Evolutionary conservation across 139 green algal species (phyloP).

Genomic region (Picochlorum costavermella): DNA sequence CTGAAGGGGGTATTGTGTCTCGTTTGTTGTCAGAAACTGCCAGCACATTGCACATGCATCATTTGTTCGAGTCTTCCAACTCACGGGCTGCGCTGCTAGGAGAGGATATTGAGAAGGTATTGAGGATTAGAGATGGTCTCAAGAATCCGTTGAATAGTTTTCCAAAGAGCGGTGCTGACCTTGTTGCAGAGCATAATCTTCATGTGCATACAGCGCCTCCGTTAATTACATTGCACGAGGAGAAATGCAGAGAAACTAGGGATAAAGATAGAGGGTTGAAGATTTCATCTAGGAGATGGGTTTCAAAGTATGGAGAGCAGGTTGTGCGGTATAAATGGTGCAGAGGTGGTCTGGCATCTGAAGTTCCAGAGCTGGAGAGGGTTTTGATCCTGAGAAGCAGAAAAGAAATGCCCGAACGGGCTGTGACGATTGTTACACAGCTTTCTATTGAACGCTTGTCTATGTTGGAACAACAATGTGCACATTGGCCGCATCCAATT

Average conservation of each 20-base stretch:
- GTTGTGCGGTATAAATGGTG: slow-evolving; percentile 20
- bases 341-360: slow-evolving; percentile 6
- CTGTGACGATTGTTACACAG: slow-evolving; percentile 26
- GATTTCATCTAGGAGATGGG: slow-evolving; percentile 4
- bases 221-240: slow-evolving; percentile 3
- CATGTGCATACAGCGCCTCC: background rate
- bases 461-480: slow-evolving; percentile 31
- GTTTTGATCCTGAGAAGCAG: slow-evolving; percentile 13
- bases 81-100: background rate
- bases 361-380: slow-evolving; percentile 23
- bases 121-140: background rate
- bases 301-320: slow-evolving; percentile 10
- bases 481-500: slow-evolving; percentile 15
- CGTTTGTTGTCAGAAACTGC: slow-evolving; percentile 1
- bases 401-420: slow-evolving; percentile 15
- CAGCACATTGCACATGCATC: background rate
- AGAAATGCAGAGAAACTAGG: background rate
- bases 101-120: background rate
- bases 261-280: background rate
- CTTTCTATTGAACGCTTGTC: slow-evolving; percentile 25
- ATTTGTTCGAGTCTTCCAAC: background rate
- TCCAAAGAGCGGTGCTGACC: background rate
- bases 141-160: slow-evolving; percentile 6
- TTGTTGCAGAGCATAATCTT: background rate
- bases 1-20: background rate